A percentile compares a stretch with the other conserved stretches of the same genome.
These are phyloP conservation scores for Amanita brunnescens DNA, from an alignment of 768 basidiomycete genomes.

Conservation along the genomic window DNA sequence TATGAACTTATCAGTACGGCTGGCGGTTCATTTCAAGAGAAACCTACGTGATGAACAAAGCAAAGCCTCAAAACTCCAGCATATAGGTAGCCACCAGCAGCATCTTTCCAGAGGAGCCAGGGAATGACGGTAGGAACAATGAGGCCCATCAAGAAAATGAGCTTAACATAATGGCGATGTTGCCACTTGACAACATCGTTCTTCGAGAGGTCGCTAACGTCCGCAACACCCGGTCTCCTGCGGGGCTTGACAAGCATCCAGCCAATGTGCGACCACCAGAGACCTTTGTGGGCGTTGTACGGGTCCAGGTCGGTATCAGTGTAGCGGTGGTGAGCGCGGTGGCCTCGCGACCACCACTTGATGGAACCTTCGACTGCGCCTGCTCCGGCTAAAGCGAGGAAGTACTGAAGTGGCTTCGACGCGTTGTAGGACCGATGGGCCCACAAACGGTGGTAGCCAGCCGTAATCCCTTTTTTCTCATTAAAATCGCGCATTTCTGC, in stretches of 20 bases:
- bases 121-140: constrained; percentile 70
- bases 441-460: constrained; percentile 97
- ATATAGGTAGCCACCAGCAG: constrained; percentile 77
- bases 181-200: constrained; percentile 82
- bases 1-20: constrained; percentile 20
- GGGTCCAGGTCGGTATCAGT: constrained; percentile 97
- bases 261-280: constrained; percentile 80
- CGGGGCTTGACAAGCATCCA: constrained; percentile 95
- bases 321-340: constrained; percentile 95
- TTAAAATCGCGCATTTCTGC: background rate
- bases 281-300: constrained; percentile 86
- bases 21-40: constrained; percentile 1
- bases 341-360: constrained; percentile 98
- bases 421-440: constrained; percentile 96
- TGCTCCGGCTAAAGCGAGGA: constrained; percentile 75
- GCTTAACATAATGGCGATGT: constrained; percentile 65
- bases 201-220: constrained; percentile 78
- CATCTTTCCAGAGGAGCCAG: constrained; percentile 81
- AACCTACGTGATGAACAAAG: constrained; percentile 82
- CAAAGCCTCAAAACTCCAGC: constrained; percentile 69
- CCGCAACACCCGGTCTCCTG: constrained; percentile 82
- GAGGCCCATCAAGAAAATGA: constrained; percentile 67
- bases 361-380: constrained; percentile 96
- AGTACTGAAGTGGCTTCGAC: constrained; percentile 73
- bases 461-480: constrained; percentile 56